Evolutionary conservation across 2,329 filamentous ascomycete species (phyloP).

Genomic region (Chaetomiaceae sp.): DNA sequence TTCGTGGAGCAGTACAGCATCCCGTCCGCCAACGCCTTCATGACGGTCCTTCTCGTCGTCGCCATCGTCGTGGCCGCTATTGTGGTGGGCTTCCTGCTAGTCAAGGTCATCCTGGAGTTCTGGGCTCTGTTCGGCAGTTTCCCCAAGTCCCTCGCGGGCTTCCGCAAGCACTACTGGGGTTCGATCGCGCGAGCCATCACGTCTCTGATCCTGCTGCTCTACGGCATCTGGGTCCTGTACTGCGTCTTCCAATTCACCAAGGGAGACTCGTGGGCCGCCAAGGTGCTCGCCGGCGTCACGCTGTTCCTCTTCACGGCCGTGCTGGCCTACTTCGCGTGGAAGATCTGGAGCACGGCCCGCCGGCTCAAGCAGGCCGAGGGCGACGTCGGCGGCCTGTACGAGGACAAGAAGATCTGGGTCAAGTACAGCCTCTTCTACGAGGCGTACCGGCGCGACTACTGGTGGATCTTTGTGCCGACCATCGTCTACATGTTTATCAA

Average conservation of each 20-base stretch:
- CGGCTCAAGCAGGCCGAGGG: constrained; percentile 73
- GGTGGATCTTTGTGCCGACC: constrained; percentile 91
- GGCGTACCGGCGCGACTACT: constrained; percentile 87
- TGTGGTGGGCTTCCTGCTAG: constrained; percentile 77
- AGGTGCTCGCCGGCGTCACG: constrained; percentile 75
- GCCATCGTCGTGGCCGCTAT: constrained; percentile 82
- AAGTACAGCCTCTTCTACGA: constrained; percentile 99
- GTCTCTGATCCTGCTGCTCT: constrained; percentile 83
- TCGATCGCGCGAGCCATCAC: constrained; percentile 85
- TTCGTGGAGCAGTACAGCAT: constrained; percentile 82
- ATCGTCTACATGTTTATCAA: constrained; percentile 91
- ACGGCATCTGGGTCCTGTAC: constrained; percentile 92
- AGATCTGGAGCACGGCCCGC: constrained; percentile 73
- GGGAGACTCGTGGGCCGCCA: constrained; percentile 92
- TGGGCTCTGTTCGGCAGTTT: constrained; percentile 91
- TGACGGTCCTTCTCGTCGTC: constrained; percentile 87
- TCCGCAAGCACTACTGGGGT: constrained; percentile 96
- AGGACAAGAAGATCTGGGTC: constrained; percentile 85
- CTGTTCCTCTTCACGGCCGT: constrained; percentile 75
- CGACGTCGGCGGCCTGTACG: constrained; percentile 68
- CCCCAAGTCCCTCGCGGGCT: constrained; percentile 71
- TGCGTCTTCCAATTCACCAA: constrained; percentile 93
- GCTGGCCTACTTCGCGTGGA: constrained; percentile 77
- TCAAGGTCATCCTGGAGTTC: constrained; percentile 85
- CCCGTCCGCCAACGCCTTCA: constrained; percentile 87